Conservation (phyloP, 169 alveolate genomes). For the Cryptosporidium sp. region DNA sequence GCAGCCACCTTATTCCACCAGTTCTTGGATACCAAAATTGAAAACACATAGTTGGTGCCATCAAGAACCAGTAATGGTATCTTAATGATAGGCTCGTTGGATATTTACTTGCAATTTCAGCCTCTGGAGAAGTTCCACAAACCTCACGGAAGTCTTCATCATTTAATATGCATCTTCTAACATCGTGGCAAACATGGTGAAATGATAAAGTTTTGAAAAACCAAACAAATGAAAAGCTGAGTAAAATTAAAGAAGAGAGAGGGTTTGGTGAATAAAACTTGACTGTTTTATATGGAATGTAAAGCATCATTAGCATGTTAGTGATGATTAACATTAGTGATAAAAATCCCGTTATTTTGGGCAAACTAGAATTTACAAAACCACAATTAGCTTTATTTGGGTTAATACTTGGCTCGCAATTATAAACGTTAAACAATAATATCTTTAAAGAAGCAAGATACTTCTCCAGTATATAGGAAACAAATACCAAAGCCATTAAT, state of each 20-base stretch:
- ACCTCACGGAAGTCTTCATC: conserved; percentile 77
- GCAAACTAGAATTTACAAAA: conserved; percentile 70
- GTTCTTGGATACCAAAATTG: conserved; percentile 89
- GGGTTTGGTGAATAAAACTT: conserved; percentile 85
- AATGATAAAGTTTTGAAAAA: conserved; percentile 87
- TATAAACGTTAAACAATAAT: conserved; percentile 79
- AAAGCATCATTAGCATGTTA: conserved; percentile 83
- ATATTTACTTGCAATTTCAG: conserved; percentile 84
- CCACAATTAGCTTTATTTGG: conserved; percentile 80
- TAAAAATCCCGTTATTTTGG: conserved; percentile 77
- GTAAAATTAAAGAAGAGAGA: conserved; percentile 83
- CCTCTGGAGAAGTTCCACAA: conserved; percentile 81
- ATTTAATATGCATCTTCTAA: conserved; percentile 81
- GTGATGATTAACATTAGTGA: conserved; percentile 82
- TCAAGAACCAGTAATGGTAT: conserved; percentile 85
- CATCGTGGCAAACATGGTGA: conserved; percentile 92
- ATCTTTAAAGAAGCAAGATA: conserved; percentile 77
- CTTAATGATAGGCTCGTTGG: conserved; percentile 87
- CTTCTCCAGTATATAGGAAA: conserved; percentile 40
- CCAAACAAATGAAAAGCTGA: conserved; percentile 90
- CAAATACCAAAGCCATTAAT: conserved; percentile 41
- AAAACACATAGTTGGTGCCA: conserved; percentile 93
- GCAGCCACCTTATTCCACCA: conserved; percentile 82
- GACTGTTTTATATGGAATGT: conserved; percentile 87
- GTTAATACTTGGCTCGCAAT: conserved; percentile 84